These are phyloP conservation scores for Kwoniella dejecticola DNA, from an alignment of 768 basidiomycete species.

Conservation along the genomic window DNA sequence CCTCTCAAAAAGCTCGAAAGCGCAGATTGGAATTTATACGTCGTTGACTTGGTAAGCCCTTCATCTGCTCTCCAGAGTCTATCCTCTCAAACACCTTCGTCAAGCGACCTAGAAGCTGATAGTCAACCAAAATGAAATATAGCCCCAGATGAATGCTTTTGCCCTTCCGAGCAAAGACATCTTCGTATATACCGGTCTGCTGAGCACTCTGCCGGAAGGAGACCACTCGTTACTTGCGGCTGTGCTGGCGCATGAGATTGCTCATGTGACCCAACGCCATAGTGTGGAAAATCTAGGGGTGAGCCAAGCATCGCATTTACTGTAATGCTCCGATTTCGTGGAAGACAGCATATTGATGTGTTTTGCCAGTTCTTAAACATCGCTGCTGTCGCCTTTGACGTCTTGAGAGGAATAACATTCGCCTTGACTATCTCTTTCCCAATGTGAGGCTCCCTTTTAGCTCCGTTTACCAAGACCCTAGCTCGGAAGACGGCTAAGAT, in stretches of 20 bases:
- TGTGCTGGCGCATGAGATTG: slow-evolving; percentile 58
- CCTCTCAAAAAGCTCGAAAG: slow-evolving; percentile 56
- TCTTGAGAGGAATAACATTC: slow-evolving; percentile 58
- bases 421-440: slow-evolving; percentile 60
- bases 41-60: slow-evolving; percentile 56
- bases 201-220: slow-evolving; percentile 55
- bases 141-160: slow-evolving; percentile 58
- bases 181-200: slow-evolving; percentile 59
- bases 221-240: slow-evolving; percentile 59
- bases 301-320: slow-evolving; percentile 14
- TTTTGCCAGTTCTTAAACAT: slow-evolving; percentile 56
- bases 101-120: background rate
- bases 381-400: slow-evolving; percentile 58
- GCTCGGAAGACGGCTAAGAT: background rate
- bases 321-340: background rate
- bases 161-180: slow-evolving; percentile 58
- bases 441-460: no score
- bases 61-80: no score
- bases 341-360: background rate
- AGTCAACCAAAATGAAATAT: background rate
- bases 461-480: no score
- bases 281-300: slow-evolving; percentile 59
- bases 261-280: slow-evolving; percentile 58
- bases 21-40: slow-evolving; percentile 58
- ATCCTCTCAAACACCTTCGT: no score